Percentiles rank a stretch among this genome's conserved stretches.
Evolutionary conservation across 768 basidiomycete species (phyloP).

Genomic region (Cytidiella melzeri): DNA sequence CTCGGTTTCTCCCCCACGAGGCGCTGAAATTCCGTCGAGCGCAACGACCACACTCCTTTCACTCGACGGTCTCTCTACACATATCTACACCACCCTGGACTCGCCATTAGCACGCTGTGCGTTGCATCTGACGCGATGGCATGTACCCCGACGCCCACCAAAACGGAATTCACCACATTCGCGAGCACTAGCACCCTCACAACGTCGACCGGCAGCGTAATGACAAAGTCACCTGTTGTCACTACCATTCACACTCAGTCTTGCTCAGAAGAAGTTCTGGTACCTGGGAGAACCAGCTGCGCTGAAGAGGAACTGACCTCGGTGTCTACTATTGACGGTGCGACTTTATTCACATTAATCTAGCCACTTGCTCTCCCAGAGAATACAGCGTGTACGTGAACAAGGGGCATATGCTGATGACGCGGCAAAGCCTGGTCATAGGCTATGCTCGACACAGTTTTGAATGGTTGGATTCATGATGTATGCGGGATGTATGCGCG

Average conservation of each 20-base stretch:
- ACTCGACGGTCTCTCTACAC: background rate
- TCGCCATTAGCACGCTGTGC: background rate
- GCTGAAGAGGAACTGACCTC: conserved; percentile 22
- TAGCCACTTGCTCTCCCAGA: background rate
- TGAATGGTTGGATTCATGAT: no score
- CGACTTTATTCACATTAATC: conserved; percentile 10
- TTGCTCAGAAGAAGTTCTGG: conserved; percentile 25
- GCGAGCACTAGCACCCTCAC: conserved; percentile 31
- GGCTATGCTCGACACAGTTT: no score
- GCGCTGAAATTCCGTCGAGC: conserved; percentile 5
- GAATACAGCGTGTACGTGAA: no score
- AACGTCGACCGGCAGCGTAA: conserved; percentile 30
- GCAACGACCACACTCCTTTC: background rate
- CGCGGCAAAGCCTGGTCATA: no score
- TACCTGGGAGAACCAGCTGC: conserved; percentile 23
- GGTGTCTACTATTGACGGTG: conserved; percentile 31
- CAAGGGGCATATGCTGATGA: no score
- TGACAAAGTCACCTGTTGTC: conserved; percentile 25
- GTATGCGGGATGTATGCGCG: no score
- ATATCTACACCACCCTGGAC: conserved; percentile 4
- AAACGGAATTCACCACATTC: conserved; percentile 34
- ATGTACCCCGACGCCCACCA: conserved; percentile 38
- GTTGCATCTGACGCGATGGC: conserved; percentile 19
- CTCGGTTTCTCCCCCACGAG: conserved; percentile 6
- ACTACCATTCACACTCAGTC: conserved; percentile 28